Base-by-base conservation (phyloP, 2,329 filamentous ascomycete species). In the Neofusicoccum sp. region DNA sequence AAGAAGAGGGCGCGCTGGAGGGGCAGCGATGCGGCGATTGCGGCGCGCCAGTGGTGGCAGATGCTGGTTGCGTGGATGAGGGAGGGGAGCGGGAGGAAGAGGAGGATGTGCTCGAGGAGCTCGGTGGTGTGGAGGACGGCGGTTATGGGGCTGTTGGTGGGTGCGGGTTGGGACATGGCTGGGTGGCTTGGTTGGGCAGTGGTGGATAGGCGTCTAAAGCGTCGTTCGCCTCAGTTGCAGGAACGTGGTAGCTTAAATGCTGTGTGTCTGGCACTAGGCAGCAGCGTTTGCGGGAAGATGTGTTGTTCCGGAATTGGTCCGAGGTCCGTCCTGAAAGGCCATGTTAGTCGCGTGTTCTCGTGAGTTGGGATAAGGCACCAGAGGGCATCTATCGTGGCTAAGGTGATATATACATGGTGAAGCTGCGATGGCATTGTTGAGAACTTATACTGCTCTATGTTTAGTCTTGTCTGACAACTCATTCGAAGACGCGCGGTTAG, bases 1-100 rank as follows among this genome's bases (percentile, higher is more conserved):
- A 61, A 24, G 58, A 61, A 61, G 38, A 61, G 58, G 4, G 30
- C 47, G 33, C 58, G 58, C n/a, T 41, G 47, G 16, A 61, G 47
- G 16, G 40, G 16, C 7, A 43, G 41, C 16, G 58, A 61, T 14
- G 33, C 7, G 28, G 11, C 6, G 6, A 47, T 20, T 2, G 41
- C 38, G 40, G 31, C 47, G 38, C 30, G 38, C 38, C 38, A 61
- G 30, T 20, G 28, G 24, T 28, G 47, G 48, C 30, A 38, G 11
- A 61, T 48, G 36, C 40, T 30, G 30, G 30, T 20, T 12, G 40
- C 6, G 20, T 47, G 5, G 31, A 61, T 40, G 11, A 61, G 20
- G 20, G 58, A 36, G 24, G 20, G 43, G 33, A 20, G 24, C 16
- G 40, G 34, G n/a, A 61, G 58, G 8, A 11, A 16, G 24, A 54